phyloP scores from a whole-genome alignment of 148 eudicot genomes.

The Cornus suecica region DNA sequence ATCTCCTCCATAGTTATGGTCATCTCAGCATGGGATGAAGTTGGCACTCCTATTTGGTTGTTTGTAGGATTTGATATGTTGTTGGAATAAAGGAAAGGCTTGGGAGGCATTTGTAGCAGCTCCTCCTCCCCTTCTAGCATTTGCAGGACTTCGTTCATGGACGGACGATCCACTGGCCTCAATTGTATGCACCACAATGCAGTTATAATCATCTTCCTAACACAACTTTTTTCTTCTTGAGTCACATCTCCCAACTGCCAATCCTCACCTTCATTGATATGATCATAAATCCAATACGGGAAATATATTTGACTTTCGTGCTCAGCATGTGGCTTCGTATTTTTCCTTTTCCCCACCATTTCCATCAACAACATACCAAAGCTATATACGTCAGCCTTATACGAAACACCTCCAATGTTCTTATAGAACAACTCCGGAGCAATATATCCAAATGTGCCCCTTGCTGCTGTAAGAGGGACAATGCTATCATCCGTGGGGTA shows the following conservation, averaged over 20 bases:
- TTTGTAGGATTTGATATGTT: too few relatives aligned
- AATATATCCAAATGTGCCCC: conserved; percentile 27
- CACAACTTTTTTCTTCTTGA: conserved; percentile 5
- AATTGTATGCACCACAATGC: too few relatives aligned
- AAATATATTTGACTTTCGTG: not conserved
- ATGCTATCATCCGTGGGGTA: conserved; percentile 16
- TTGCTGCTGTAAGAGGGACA: conserved; percentile 20
- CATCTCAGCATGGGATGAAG: too few relatives aligned
- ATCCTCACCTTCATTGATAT: not conserved
- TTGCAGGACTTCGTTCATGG: too few relatives aligned
- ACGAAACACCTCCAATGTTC: conserved; percentile 25
- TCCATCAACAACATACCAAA: conserved; percentile 20
- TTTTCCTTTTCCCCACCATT: conserved; percentile 1
- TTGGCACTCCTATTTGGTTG: too few relatives aligned
- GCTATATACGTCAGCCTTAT: conserved; percentile 22
- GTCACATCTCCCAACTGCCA: conserved; percentile 6
- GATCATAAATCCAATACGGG: not conserved
- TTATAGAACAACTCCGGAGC: conserved; percentile 25
- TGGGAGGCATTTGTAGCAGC: too few relatives aligned
- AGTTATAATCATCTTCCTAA: too few relatives aligned
- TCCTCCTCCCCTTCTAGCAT: too few relatives aligned
- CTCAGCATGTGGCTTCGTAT: not conserved
- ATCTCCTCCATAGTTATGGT: too few relatives aligned
- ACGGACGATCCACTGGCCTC: too few relatives aligned
- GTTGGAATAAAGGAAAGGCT: too few relatives aligned